phyloP scores from a whole-genome alignment of 768 basidiomycete species.

The Pisolithus tinctorius region DNA sequence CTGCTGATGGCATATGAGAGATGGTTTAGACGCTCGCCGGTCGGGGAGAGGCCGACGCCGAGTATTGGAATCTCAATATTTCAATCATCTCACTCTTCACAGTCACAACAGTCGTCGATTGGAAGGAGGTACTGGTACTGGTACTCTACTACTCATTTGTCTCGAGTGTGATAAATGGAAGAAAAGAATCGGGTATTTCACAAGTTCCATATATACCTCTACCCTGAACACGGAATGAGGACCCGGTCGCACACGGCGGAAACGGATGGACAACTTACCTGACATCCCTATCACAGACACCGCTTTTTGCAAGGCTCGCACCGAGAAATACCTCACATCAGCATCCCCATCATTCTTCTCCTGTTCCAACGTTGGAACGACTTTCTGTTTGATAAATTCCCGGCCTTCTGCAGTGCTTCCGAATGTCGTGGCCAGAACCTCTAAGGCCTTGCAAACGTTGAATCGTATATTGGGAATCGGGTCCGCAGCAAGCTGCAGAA shows the following conservation, averaged over 20 bases:
- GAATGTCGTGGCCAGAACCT: conserved; percentile 75
- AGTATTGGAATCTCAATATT: too few species aligned
- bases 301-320: conserved; percentile 66
- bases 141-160: conserved; percentile 25
- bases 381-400: conserved; percentile 63
- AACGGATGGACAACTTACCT: conserved; percentile 22
- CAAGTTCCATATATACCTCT: conserved; percentile 16
- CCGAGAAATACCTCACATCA: conserved; percentile 93
- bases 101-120: conserved; percentile 16
- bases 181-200: conserved; percentile 24
- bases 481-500: conserved; percentile 78
- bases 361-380: conserved; percentile 79
- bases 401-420: conserved; percentile 60
- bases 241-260: background rate
- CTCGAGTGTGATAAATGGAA: conserved; percentile 14
- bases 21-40: too few species aligned
- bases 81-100: too few species aligned
- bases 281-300: conserved; percentile 30
- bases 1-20: too few species aligned
- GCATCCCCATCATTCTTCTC: conserved; percentile 87
- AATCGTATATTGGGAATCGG: conserved; percentile 99
- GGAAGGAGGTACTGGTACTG: conserved; percentile 14
- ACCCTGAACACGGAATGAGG: conserved; percentile 10
- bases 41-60: too few species aligned
- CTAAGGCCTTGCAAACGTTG: conserved; percentile 94